Evolutionary conservation across 1,284 basidiomycete species (phyloP), one percentile per base, ranked within the genome.

Genomic region (Tetrapyrgos nigripes): DNA sequence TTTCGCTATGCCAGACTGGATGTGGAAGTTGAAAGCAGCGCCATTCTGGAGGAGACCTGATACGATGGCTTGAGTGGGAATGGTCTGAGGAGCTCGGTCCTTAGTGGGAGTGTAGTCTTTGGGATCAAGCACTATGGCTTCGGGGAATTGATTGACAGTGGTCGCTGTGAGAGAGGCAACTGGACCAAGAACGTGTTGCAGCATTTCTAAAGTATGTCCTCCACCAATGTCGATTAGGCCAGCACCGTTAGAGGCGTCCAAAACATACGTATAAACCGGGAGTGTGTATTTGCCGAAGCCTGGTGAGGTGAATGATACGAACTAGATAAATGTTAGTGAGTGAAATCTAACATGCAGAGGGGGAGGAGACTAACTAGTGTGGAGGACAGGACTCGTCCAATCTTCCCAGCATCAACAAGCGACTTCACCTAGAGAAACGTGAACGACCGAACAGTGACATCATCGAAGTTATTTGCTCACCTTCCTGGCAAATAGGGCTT

Each of bases 401-500:
- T 49, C 31, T 50, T 48, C 21, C 63, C 61, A 14, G 45, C 43
- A 11, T 59, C 57, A 23, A 59, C 14, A 21, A 55, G 43, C 10
- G 44, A 27, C 28, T 59, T 59, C 1, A 54, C 47, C 48, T 59
- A 23, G 3, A 21, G 19, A 13, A 26, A 48, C 3, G 46, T 48
- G 19, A 23, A 19, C 8, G 31, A 19, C 27, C 9, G 29, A 50
- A 5, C 10, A 23, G n/a, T n/a, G n/a, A n/a, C n/a, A n/a, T n/a
- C n/a, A n/a, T n/a, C n/a, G n/a, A n/a, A n/a, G n/a, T n/a, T n/a
- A n/a, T n/a, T 33, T 35, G 23, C 21, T 48, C 23, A 73, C 73
- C 71, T 73, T 74, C 29, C 57, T 62, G 14, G 72, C 40, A 8
- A 63, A 59, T 2, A 64, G 57, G 17, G 61, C 62, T 44, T 72